phyloP scores from a whole-genome alignment of 805 yeast species.

The Candida orba region DNA sequence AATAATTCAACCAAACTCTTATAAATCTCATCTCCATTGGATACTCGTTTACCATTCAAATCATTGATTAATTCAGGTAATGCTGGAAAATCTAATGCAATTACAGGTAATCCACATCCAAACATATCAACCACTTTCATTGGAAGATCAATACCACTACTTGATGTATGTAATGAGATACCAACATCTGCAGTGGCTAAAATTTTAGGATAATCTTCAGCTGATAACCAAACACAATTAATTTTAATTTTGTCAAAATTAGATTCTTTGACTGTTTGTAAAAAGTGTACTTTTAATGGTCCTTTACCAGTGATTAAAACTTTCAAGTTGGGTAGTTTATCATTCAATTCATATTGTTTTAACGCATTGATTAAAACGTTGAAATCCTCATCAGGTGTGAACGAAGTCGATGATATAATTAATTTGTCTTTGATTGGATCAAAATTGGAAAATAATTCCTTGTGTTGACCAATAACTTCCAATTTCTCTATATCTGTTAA shows the following conservation, averaged over 20 bases:
- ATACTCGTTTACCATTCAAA: constrained; percentile 61
- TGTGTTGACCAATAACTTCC: constrained; percentile 29
- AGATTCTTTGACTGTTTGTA: constrained; percentile 37
- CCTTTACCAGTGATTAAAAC: constrained; percentile 97
- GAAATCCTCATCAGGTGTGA: constrained; percentile 94
- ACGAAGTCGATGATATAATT: constrained; percentile 84
- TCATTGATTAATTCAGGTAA: constrained; percentile 69
- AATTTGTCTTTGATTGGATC: constrained; percentile 43
- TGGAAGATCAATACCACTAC: constrained; percentile 90
- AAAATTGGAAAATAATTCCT: constrained; percentile 28
- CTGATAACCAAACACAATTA: constrained; percentile 66
- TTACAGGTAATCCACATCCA: constrained; percentile 92
- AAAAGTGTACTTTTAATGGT: constrained; percentile 57
- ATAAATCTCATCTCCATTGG: constrained; percentile 37
- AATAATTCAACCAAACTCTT: constrained; percentile 33
- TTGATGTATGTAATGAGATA: constrained; percentile 81
- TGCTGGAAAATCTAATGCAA: constrained; percentile 71
- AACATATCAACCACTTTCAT: constrained; percentile 96
- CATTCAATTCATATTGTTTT: constrained; percentile 34
- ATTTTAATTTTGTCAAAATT: constrained; percentile 44
- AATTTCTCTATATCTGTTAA: constrained; percentile 23
- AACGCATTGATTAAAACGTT: constrained; percentile 62
- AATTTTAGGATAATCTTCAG: constrained; percentile 73
- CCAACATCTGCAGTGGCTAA: constrained; percentile 80
- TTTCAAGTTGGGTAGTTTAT: constrained; percentile 39